Evolutionary conservation across 2,329 filamentous ascomycete genomes (phyloP).

Genomic region (Helminthosporium solani): DNA sequence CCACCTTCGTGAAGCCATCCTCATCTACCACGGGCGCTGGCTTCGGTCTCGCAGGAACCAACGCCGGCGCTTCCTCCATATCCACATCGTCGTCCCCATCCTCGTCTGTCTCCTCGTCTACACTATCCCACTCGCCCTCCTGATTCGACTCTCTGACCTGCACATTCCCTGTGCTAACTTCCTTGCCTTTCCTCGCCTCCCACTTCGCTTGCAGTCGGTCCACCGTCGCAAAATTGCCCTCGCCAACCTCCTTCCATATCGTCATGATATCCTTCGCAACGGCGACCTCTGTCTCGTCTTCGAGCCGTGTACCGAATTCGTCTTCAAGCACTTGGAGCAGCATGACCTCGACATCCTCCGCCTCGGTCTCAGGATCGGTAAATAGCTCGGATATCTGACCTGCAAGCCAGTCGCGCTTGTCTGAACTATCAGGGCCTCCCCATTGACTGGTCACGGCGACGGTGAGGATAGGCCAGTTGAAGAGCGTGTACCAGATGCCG

Average conservation of each 20-base stretch:
- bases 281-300: slow-evolving; percentile 79
- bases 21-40: slow-evolving; percentile 43
- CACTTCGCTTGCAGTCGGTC: slow-evolving; percentile 64
- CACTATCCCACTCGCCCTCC: slow-evolving; percentile 38
- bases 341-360: slow-evolving; percentile 78
- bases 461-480: slow-evolving; percentile 84
- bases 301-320: slow-evolving; percentile 90
- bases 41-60: slow-evolving; percentile 39
- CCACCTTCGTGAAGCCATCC: slow-evolving; percentile 47
- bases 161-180: slow-evolving; percentile 47
- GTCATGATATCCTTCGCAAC: slow-evolving; percentile 73
- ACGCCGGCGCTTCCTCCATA: slow-evolving; percentile 40
- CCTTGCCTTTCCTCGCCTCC: slow-evolving; percentile 61
- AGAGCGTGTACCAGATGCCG: slow-evolving; percentile 78
- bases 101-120: slow-evolving; percentile 57
- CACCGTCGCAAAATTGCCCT: slow-evolving; percentile 66
- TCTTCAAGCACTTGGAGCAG: slow-evolving; percentile 90
- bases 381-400: slow-evolving; percentile 84
- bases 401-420: slow-evolving; percentile 97
- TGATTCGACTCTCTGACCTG: slow-evolving; percentile 61
- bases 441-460: slow-evolving; percentile 84
- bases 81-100: slow-evolving; percentile 34
- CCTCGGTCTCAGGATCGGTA: slow-evolving; percentile 63
- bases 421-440: slow-evolving; percentile 77
- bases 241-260: slow-evolving; percentile 63